These are phyloP conservation scores for Sugiyamaella neomexicana DNA, from an alignment of 1,139 yeast genomes.

Conservation along the genomic window DNA sequence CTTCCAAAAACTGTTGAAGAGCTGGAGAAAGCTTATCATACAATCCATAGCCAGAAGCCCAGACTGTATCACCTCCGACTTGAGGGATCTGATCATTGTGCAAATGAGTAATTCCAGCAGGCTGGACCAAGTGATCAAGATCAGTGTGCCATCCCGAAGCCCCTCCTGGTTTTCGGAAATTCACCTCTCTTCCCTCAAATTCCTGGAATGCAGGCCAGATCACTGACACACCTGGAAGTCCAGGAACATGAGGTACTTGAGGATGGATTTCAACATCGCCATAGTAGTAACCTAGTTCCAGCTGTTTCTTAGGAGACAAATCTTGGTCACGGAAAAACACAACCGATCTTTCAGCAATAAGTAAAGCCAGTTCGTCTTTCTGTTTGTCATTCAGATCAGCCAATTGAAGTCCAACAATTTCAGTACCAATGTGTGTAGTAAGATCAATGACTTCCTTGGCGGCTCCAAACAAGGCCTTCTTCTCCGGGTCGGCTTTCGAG, in stretches of 20 bases:
- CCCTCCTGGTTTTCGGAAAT: conserved; percentile 31
- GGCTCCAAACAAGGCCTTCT: conserved; percentile 53
- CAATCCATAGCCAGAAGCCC: conserved; percentile 54
- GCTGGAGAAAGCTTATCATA: conserved; percentile 54
- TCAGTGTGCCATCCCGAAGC: conserved; percentile 50
- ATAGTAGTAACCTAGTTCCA: conserved; percentile 48
- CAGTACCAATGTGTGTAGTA: conserved; percentile 57
- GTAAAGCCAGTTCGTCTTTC: conserved; percentile 63
- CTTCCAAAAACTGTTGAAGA: conserved; percentile 50
- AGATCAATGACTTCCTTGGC: conserved; percentile 51
- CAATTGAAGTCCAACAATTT: conserved; percentile 59
- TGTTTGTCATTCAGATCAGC: conserved; percentile 53
- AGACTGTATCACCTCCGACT: conserved; percentile 53
- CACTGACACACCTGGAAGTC: conserved; percentile 50
- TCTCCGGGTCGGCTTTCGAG: conserved; percentile 51
- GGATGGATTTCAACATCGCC: conserved; percentile 54
- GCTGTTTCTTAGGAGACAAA: conserved; percentile 48
- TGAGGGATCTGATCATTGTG: conserved; percentile 50
- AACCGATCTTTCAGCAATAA: conserved; percentile 66
- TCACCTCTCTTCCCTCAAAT: conserved; percentile 26
- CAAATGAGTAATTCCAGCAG: conserved; percentile 52
- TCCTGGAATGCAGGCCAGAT: conserved; percentile 52
- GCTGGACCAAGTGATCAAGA: conserved; percentile 50
- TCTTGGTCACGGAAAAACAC: conserved; percentile 49
- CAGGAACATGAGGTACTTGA: conserved; percentile 47